These are phyloP conservation scores for Fusarium fujikuroi DNA, from an alignment of 2,329 filamentous ascomycete genomes.

Conservation along the genomic window DNA sequence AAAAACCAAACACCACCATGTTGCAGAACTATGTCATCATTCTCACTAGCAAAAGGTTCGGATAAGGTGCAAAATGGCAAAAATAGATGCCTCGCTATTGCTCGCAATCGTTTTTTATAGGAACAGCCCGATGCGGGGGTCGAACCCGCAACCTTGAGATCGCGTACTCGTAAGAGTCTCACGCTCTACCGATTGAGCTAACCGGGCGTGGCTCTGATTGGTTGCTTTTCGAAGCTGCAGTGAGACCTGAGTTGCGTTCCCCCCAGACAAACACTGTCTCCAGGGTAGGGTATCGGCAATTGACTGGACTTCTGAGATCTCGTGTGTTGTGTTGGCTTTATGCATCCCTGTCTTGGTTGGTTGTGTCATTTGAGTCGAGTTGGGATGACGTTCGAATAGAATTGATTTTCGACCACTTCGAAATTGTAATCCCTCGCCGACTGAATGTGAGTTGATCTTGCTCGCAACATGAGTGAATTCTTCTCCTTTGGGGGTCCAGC, in stretches of 20 bases:
- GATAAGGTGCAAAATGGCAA: not conserved
- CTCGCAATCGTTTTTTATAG: conserved; percentile 30
- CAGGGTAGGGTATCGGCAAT: not conserved
- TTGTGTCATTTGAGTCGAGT: accelerated
- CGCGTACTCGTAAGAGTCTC: conserved; percentile 66
- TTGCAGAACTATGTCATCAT: too few relatives aligned
- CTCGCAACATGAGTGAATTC: too few relatives aligned
- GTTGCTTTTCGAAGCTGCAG: not conserved
- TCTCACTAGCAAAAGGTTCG: accelerated
- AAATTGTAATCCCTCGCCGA: too few relatives aligned
- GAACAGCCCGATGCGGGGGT: conserved; percentile 55
- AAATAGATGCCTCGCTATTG: conserved; percentile 15
- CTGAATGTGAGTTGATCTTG: too few relatives aligned
- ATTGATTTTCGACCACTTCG: accelerated
- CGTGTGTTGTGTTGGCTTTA: too few relatives aligned
- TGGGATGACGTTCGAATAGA: not conserved
- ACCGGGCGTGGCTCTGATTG: conserved; percentile 47
- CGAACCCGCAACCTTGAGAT: conserved; percentile 69
- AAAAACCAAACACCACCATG: accelerated
- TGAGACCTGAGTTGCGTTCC: not conserved
- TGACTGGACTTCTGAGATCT: not conserved
- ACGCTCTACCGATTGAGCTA: conserved; percentile 66
- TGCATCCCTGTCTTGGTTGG: not conserved
- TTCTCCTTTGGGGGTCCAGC: too few relatives aligned
- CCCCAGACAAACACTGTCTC: accelerated